Evolutionary conservation across 768 basidiomycete genomes (phyloP).

Genomic region (Russula ochroleuca): DNA sequence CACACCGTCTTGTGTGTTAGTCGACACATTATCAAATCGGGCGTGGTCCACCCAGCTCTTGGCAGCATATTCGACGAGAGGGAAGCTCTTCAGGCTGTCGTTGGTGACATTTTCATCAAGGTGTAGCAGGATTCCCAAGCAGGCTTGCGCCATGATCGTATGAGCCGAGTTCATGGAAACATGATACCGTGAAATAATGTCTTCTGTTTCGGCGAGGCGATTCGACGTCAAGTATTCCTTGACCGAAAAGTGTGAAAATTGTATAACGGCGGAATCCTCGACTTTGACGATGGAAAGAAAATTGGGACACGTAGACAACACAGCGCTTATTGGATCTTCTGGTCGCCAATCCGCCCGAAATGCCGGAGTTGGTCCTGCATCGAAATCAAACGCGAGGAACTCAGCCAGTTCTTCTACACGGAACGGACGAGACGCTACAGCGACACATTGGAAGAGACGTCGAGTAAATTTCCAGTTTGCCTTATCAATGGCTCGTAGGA

Average conservation of each 20-base stretch:
- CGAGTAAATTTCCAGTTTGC: neutral
- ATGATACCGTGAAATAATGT: neutral
- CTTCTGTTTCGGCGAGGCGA: neutral
- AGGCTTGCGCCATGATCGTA: neutral
- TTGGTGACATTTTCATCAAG: neutral
- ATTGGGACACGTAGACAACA: neutral
- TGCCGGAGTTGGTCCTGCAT: neutral
- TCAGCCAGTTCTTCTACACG: neutral
- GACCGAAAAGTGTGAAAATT: neutral
- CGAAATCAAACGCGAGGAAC: neutral
- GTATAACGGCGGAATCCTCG: neutral
- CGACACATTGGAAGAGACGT: neutral
- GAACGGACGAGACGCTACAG: neutral
- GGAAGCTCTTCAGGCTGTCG: neutral
- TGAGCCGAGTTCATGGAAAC: neutral
- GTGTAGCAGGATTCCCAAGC: constrained; percentile 1
- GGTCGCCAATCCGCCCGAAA: neutral
- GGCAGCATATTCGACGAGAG: neutral
- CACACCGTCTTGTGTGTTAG: neutral
- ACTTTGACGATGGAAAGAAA: neutral
- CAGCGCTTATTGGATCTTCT: neutral
- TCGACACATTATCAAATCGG: neutral
- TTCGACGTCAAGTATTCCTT: neutral
- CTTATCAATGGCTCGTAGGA: neutral
- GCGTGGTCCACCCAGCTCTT: neutral